Evolutionary conservation across 306 rosid genomes (phyloP).

Genomic region (Astragalus membranaceus): DNA sequence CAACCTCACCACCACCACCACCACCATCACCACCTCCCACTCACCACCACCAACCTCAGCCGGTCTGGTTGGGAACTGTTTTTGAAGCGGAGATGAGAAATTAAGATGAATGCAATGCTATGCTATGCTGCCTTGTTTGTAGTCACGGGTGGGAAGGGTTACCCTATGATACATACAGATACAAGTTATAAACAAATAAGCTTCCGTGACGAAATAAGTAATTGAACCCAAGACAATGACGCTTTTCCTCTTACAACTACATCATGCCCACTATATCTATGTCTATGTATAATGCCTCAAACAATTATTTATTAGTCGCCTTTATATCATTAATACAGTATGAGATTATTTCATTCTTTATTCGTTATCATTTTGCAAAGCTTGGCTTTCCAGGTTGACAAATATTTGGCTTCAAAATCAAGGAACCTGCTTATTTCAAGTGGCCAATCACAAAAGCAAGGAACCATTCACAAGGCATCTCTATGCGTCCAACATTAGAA

Average conservation of each 20-base stretch:
- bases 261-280: neutral
- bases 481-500: conserved; percentile 14
- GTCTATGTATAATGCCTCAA: neutral
- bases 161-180: neutral
- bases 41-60: too few relatives aligned
- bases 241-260: neutral
- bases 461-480: conserved; percentile 28
- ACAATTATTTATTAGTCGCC: neutral
- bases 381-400: conserved; percentile 33
- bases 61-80: too few relatives aligned
- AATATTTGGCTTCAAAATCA: conserved; percentile 38
- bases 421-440: conserved; percentile 37
- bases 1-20: too few relatives aligned
- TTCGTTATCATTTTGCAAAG: conserved; percentile 15
- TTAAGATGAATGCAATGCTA: neutral
- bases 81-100: neutral
- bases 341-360: too few relatives aligned
- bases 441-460: conserved; percentile 32
- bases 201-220: conserved; percentile 8
- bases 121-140: neutral
- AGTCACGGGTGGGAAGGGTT: neutral
- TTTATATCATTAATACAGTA: neutral
- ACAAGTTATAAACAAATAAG: neutral
- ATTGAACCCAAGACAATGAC: neutral
- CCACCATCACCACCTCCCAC: too few relatives aligned